Conservation (phyloP, 306 rosid genomes). For the Hylodesmum podocarpum region DNA sequence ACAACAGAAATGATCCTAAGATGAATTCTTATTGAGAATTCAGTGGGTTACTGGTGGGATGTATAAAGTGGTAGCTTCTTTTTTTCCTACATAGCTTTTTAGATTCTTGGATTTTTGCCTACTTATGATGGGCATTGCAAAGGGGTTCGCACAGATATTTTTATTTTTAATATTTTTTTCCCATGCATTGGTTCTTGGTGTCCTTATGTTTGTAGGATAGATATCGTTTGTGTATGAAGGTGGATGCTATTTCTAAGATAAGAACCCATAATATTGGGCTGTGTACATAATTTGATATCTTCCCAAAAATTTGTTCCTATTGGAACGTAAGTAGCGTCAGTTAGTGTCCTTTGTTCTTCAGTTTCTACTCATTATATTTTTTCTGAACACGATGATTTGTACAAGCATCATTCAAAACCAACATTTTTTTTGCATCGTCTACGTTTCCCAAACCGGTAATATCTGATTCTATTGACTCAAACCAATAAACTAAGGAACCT, state of each 20-base stretch:
- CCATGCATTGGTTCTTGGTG: conserved; percentile 4
- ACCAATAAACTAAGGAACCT: too few species aligned
- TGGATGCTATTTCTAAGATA: conserved; percentile 51
- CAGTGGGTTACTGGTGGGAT: conserved; percentile 38
- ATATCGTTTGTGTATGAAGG: conserved; percentile 54
- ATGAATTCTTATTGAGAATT: conserved; percentile 33
- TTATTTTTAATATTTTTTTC: neutral
- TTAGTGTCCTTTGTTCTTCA: neutral
- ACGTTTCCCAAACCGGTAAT: too few species aligned
- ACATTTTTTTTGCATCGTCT: neutral
- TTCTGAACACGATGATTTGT: neutral
- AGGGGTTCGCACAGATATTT: conserved; percentile 37
- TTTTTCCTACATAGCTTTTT: conserved; percentile 31
- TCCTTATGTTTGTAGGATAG: conserved; percentile 46
- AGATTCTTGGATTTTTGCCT: conserved; percentile 45
- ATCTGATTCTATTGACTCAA: too few species aligned
- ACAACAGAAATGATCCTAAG: conserved; percentile 35
- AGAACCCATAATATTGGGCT: conserved; percentile 44
- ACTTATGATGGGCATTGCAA: conserved; percentile 18
- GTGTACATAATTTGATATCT: conserved; percentile 44
- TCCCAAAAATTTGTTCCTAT: conserved; percentile 14
- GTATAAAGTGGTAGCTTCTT: conserved; percentile 45
- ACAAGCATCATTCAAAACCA: neutral
- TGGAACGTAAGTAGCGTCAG: neutral
- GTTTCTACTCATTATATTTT: neutral